Evolutionary conservation across 306 rosid genomes (phyloP).

Genomic region (Hippophae tibetana): DNA sequence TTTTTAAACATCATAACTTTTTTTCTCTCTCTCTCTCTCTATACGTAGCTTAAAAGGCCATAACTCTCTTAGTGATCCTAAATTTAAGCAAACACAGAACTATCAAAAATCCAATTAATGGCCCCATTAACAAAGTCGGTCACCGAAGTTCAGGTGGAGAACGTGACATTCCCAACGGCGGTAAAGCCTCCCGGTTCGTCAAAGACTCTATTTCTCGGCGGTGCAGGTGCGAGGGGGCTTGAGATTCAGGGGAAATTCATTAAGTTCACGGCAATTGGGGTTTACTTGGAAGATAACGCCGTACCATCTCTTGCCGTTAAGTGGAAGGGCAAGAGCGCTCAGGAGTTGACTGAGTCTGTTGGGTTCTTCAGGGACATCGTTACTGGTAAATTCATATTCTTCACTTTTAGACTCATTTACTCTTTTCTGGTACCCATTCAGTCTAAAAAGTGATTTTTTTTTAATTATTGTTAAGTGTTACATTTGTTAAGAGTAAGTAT

Average conservation of each 20-base stretch:
- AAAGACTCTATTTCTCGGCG: constrained; percentile 36
- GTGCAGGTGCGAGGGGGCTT: constrained; percentile 54
- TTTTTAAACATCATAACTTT: no score
- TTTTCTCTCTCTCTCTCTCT: no score
- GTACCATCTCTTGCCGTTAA: constrained; percentile 39
- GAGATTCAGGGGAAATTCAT: constrained; percentile 44
- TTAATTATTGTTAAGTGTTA: no score
- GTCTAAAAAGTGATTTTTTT: no score
- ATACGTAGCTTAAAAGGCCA: no score
- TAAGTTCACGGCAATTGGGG: constrained; percentile 59
- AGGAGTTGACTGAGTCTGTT: constrained; percentile 40
- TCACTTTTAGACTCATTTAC: no score
- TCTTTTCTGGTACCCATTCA: no score
- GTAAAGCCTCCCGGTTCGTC: constrained; percentile 36
- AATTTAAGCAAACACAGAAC: neutral
- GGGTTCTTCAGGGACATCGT: constrained; percentile 60
- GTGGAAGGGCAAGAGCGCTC: constrained; percentile 53
- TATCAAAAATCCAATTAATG: neutral
- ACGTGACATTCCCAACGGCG: constrained; percentile 16
- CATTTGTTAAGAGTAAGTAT: no score
- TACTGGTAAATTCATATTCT: constrained; percentile 24
- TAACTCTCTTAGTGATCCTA: no score
- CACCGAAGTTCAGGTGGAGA: constrained; percentile 29
- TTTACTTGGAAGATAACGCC: constrained; percentile 60
- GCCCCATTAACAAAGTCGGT: neutral